phyloP scores from a whole-genome alignment of 2,329 filamentous ascomycete genomes.

The Curvularia lunata region DNA sequence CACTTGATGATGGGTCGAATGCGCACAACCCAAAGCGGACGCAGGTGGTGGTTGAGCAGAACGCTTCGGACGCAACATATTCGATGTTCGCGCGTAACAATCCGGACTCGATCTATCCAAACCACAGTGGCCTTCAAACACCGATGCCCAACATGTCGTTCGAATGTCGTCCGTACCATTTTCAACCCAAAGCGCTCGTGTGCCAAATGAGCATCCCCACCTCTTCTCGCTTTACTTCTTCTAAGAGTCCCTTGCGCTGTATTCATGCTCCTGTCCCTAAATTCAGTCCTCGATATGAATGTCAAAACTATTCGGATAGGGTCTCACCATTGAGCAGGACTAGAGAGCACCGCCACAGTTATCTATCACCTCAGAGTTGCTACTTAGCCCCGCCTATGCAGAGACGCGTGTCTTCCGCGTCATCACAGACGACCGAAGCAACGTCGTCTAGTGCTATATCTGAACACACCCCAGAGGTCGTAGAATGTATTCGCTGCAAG shows the following conservation, averaged over 20 bases:
- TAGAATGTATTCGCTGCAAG: not conserved
- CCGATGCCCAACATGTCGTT: not conserved
- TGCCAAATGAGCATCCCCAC: not conserved
- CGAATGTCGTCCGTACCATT: too few species aligned
- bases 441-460: not conserved
- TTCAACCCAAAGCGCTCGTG: not conserved
- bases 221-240: not conserved
- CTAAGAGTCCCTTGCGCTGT: not conserved
- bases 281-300: not conserved
- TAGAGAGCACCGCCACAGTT: not conserved
- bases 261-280: not conserved
- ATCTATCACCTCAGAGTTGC: not conserved
- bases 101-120: not conserved
- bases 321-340: not conserved
- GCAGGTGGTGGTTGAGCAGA: not conserved
- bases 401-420: not conserved
- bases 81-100: not conserved
- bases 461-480: too few species aligned
- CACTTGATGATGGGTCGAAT: not conserved
- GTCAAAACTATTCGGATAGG: not conserved
- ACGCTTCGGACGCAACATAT: not conserved
- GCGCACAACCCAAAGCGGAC: not conserved
- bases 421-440: not conserved
- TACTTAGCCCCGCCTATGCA: too few species aligned
- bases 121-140: not conserved